Base-by-base conservation (phyloP, 2,329 filamentous ascomycete genomes). In the Akanthomyces lecanii region DNA sequence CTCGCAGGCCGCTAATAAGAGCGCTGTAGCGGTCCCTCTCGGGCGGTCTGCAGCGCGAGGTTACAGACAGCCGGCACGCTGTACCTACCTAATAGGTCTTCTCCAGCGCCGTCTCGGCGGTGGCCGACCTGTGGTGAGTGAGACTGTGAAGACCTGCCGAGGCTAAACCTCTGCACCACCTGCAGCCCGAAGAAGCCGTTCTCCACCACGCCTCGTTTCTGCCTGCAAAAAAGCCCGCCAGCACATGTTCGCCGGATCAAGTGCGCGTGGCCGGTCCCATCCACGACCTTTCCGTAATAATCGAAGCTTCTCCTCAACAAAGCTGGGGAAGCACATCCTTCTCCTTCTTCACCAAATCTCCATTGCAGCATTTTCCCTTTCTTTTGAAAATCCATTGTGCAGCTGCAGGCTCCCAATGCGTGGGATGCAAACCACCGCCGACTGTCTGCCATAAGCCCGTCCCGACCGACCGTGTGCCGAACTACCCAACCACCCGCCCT, bases 91-190 rank as follows among this genome's bases (percentile, higher is more conserved):
- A 28, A 30, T 12, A 12, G 25, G 25, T 10, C 18, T 38, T 12
- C 11, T 28, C 18, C 33, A 42, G 33, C 52, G 8, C 28, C 30
- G 30, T n/a, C 38, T 61, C 48, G 38, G 50, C 40, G 50, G n/a
- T 42, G 58, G 25, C 58, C 58, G 58, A 38, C 40, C 28, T 53
- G 30, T 16, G 21, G 30, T 16, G 21, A 8, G 21, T 21, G 21
- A 21, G 51, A 36, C 52, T 55, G 25, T 28, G 11, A 18, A 53
- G 45, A 55, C 45, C 62, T 64, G 64, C 67, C 67, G 67, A 69
- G 67, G 67, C 67, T 67, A 68, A 67, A 59, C 25, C 40, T 33
- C 56, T 63, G 47, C 65, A 61, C 56, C 38, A 30, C 4, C 28
- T 30, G 28, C 28, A 50, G 58, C 60, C 66, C 67, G 65, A 65